phyloP scores from a whole-genome alignment of 2,329 filamentous ascomycete species.

The Hawksworthiomyces lignivorus region DNA sequence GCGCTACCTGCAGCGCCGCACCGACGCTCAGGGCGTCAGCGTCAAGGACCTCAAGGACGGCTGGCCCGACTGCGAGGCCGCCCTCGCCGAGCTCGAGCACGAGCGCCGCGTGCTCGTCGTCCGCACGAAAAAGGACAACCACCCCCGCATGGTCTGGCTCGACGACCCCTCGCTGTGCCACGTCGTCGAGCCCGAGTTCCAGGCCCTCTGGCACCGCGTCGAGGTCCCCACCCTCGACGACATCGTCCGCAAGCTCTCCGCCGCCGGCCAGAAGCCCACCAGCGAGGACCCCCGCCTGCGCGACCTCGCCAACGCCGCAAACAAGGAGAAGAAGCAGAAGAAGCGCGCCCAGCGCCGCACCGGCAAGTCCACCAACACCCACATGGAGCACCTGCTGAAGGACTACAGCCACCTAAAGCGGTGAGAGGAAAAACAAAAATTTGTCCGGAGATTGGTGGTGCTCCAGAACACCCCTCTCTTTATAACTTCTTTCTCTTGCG shows the following conservation, averaged over 20 bases:
- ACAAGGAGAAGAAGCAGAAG: constrained; percentile 63
- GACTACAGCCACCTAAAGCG: constrained; percentile 52
- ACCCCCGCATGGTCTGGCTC: constrained; percentile 78
- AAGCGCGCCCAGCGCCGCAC: constrained; percentile 58
- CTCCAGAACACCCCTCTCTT: too few species aligned
- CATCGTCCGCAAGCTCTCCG: constrained; percentile 67
- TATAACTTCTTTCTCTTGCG: too few species aligned
- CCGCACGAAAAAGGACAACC: constrained; percentile 85
- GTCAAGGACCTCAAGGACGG: constrained; percentile 94
- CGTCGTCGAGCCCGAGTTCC: constrained; percentile 73
- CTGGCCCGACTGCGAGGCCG: constrained; percentile 77
- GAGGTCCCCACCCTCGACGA: constrained; percentile 68
- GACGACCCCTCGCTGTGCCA: constrained; percentile 75
- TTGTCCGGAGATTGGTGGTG: too few species aligned
- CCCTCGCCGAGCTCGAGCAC: constrained; percentile 69
- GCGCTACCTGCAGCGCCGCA: constrained; percentile 71
- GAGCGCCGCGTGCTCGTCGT: constrained; percentile 78
- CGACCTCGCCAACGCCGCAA: constrained; percentile 38
- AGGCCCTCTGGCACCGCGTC: constrained; percentile 73
- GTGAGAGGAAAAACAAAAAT: constrained; percentile 19
- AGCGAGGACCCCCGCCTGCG: constrained; percentile 66
- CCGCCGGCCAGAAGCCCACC: constrained; percentile 74
- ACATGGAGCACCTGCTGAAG: constrained; percentile 76
- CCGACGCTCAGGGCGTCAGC: constrained; percentile 69
- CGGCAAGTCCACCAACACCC: constrained; percentile 78